Percentiles rank a stretch among this genome's conserved stretches.
These are phyloP conservation scores for Hymenotorrendiella dingleyae DNA, from an alignment of 2,329 filamentous ascomycete genomes.

Conservation along the genomic window DNA sequence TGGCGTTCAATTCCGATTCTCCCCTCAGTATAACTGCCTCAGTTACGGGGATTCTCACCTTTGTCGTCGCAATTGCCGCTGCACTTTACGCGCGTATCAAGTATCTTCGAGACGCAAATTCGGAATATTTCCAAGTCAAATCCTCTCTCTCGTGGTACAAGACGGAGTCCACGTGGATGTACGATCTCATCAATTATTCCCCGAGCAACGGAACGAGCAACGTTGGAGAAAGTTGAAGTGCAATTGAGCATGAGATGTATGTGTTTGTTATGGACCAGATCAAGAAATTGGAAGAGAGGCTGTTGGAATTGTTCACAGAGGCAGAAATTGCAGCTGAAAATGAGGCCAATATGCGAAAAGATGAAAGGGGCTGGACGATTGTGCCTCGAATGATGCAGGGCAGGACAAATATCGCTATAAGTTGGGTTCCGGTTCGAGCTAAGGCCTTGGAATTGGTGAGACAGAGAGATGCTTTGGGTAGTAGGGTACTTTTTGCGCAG, in stretches of 20 bases:
- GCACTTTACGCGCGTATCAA: conserved; percentile 39
- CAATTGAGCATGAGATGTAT: conserved; percentile 42
- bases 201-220: conserved; percentile 5
- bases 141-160: conserved; percentile 43
- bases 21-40: conserved; percentile 40
- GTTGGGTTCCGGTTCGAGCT: conserved; percentile 39
- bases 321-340: conserved; percentile 33
- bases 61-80: conserved; percentile 40
- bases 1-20: conserved; percentile 30
- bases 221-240: conserved; percentile 9
- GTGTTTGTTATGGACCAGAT: conserved; percentile 43
- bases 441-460: conserved; percentile 41
- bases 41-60: conserved; percentile 41
- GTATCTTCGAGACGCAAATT: conserved; percentile 41
- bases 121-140: conserved; percentile 43
- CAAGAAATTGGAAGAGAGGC: conserved; percentile 37
- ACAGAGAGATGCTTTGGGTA: conserved; percentile 40
- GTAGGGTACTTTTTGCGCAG: conserved; percentile 42
- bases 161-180: conserved; percentile 41
- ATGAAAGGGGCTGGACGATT: conserved; percentile 32
- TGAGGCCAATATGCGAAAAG: conserved; percentile 13
- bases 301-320: conserved; percentile 40
- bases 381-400: conserved; percentile 35
- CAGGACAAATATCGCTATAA: conserved; percentile 38
- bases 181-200: conserved; percentile 33